phyloP scores from a whole-genome alignment of 1,139 yeast species.

The Debaryomyces udenii region DNA sequence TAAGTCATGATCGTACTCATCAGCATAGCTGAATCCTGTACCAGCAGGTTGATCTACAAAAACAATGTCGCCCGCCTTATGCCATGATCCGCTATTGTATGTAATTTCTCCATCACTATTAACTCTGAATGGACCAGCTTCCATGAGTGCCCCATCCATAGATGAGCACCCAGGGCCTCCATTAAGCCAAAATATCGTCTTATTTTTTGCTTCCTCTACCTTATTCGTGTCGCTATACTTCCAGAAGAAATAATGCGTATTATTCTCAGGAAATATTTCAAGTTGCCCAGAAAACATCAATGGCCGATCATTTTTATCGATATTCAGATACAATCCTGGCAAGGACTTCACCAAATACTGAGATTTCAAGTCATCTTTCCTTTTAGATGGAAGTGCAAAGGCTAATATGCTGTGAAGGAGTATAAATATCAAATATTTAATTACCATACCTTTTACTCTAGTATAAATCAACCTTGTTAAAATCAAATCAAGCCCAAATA shows the following conservation, averaged over 20 bases:
- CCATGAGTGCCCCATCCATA: conserved; percentile 96
- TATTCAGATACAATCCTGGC: conserved; percentile 42
- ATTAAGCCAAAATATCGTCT: conserved; percentile 81
- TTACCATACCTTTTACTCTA: conserved; percentile 8
- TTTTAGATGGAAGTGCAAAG: conserved; percentile 27
- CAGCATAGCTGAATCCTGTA: conserved; percentile 80
- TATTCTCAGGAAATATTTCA: conserved; percentile 52
- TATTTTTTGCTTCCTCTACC: conserved; percentile 31
- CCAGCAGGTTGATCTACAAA: conserved; percentile 96
- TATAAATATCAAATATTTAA: conserved; percentile 9
- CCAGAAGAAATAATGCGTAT: conserved; percentile 83
- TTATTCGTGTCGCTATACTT: conserved; percentile 49
- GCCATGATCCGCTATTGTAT: conserved; percentile 82
- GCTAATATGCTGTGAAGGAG: conserved; percentile 11
- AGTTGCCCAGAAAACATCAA: conserved; percentile 76
- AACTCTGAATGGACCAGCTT: conserved; percentile 85
- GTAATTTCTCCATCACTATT: conserved; percentile 45
- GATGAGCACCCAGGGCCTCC: conserved; percentile 99
- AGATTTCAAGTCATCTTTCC: conserved; percentile 19
- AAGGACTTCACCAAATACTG: conserved; percentile 40
- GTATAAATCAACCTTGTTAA: neutral
- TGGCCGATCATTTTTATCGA: conserved; percentile 41
- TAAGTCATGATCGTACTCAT: conserved; percentile 60
- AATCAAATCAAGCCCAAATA: neutral
- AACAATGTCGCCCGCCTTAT: conserved; percentile 71